Percentiles rank a stretch among this genome's conserved stretches.
phyloP scores from a whole-genome alignment of 805 yeast genomes.

The Soucietia sequanensis region DNA sequence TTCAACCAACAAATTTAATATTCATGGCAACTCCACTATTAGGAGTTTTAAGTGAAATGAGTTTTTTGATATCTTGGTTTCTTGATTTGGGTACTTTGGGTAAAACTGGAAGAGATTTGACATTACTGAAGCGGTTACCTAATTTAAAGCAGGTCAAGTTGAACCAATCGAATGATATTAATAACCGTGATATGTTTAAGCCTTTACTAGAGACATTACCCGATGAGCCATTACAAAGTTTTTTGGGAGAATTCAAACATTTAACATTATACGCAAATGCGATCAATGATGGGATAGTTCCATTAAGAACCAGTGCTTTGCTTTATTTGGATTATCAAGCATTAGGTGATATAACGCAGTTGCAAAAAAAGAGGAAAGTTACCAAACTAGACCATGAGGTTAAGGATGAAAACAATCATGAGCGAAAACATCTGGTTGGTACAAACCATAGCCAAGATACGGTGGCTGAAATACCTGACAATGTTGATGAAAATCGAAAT shows the following conservation, averaged over 20 bases:
- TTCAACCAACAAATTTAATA: slow-evolving; percentile 34
- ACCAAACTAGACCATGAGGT: background rate
- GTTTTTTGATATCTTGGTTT: slow-evolving; percentile 38
- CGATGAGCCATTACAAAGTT: slow-evolving; percentile 34
- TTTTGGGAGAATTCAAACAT: slow-evolving; percentile 27
- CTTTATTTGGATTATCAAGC: slow-evolving; percentile 44
- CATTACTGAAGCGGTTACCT: slow-evolving; percentile 35
- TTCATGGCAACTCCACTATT: slow-evolving; percentile 42
- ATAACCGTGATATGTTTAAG: slow-evolving; percentile 18
- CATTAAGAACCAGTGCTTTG: slow-evolving; percentile 42
- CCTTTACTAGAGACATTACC: slow-evolving; percentile 42
- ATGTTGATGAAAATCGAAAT: slow-evolving; percentile 7
- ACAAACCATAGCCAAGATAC: slow-evolving; percentile 11
- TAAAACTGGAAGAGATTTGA: slow-evolving; percentile 44
- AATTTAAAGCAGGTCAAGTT: slow-evolving; percentile 14
- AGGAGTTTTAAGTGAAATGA: slow-evolving; percentile 42
- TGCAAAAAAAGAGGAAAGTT: slow-evolving; percentile 9
- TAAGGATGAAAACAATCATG: slow-evolving; percentile 3
- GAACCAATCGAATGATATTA: slow-evolving; percentile 9
- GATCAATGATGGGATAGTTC: slow-evolving; percentile 46
- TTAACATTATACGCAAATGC: slow-evolving; percentile 45
- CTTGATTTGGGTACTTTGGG: slow-evolving; percentile 45
- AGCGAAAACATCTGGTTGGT: slow-evolving; percentile 8
- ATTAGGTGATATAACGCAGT: slow-evolving; percentile 35
- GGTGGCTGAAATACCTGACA: slow-evolving; percentile 35